phyloP scores from a whole-genome alignment of 306 rosid genomes.

The Pueraria montana region DNA sequence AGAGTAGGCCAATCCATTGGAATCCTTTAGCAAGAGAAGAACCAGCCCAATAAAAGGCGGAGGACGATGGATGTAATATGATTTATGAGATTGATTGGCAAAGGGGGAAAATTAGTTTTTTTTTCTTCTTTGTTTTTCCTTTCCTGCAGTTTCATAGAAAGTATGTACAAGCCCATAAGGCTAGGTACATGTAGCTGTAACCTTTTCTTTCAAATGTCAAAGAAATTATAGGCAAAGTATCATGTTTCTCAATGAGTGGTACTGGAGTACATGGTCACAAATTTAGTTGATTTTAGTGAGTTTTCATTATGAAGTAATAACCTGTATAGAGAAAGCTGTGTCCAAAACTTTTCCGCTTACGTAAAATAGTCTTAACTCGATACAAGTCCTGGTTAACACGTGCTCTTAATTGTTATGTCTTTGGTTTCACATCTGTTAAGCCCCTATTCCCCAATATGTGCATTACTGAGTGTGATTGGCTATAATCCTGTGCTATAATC shows the following conservation, averaged over 20 bases:
- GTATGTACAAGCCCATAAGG: conserved; percentile 46
- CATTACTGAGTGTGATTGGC: neutral
- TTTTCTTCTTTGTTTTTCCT: conserved; percentile 2
- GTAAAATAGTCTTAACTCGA: conserved; percentile 11
- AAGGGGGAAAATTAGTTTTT: conserved; percentile 38
- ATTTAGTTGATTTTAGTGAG: conserved; percentile 49
- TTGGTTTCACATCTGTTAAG: conserved; percentile 8
- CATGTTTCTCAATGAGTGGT: conserved; percentile 42
- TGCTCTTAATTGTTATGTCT: neutral
- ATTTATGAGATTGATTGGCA: conserved; percentile 49
- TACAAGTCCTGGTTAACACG: neutral
- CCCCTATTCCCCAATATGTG: neutral
- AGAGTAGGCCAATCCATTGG: conserved; percentile 42
- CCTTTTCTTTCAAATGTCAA: conserved; percentile 47
- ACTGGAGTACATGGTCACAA: conserved; percentile 41
- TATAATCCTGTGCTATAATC: neutral
- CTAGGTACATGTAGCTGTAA: conserved; percentile 57
- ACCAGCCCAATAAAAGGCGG: conserved; percentile 56
- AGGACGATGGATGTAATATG: conserved; percentile 55
- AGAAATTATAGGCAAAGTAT: conserved; percentile 55
- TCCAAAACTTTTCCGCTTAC: conserved; percentile 3
- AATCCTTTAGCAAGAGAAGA: conserved; percentile 51
- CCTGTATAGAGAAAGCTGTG: conserved; percentile 45
- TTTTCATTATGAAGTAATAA: conserved; percentile 42
- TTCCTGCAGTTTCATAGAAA: conserved; percentile 54